Conservation (phyloP, 108 stramenopile genomes). For the Halocafeteria seosinensis region DNA sequence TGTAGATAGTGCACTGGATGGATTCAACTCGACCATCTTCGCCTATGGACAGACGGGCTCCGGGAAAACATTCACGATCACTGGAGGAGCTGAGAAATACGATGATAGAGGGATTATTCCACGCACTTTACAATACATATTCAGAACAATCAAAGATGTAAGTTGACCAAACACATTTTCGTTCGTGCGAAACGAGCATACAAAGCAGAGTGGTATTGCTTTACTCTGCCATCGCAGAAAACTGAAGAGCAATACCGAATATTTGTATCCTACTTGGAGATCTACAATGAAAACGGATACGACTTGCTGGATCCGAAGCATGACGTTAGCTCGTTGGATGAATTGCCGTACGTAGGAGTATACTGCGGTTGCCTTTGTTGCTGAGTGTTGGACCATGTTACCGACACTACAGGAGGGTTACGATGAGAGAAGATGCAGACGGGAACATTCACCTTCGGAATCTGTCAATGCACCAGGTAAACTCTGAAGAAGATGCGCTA, state of each 20-base stretch:
- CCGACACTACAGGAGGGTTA: slow-evolving; percentile 44
- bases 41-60: slow-evolving; percentile 54
- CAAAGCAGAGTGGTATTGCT: too few relatives aligned
- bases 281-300: slow-evolving; percentile 64
- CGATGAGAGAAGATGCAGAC: slow-evolving; percentile 57
- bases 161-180: too few relatives aligned
- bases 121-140: slow-evolving; percentile 49
- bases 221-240: too few relatives aligned
- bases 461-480: slow-evolving; percentile 37
- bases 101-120: slow-evolving; percentile 67
- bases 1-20: slow-evolving; percentile 45
- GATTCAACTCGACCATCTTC: slow-evolving; percentile 70
- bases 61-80: slow-evolving; percentile 59
- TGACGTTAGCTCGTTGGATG: neutral
- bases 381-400: too few relatives aligned
- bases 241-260: slow-evolving; percentile 31
- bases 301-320: slow-evolving; percentile 48
- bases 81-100: slow-evolving; percentile 61
- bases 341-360: neutral
- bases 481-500: slow-evolving; percentile 59
- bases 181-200: too few relatives aligned
- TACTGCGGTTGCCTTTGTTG: neutral
- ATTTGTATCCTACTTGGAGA: slow-evolving; percentile 62
- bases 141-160: slow-evolving; percentile 36
- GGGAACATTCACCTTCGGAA: slow-evolving; percentile 63